phyloP scores from a whole-genome alignment of 1,139 yeast species.

The Saccharomyces hybrid region DNA sequence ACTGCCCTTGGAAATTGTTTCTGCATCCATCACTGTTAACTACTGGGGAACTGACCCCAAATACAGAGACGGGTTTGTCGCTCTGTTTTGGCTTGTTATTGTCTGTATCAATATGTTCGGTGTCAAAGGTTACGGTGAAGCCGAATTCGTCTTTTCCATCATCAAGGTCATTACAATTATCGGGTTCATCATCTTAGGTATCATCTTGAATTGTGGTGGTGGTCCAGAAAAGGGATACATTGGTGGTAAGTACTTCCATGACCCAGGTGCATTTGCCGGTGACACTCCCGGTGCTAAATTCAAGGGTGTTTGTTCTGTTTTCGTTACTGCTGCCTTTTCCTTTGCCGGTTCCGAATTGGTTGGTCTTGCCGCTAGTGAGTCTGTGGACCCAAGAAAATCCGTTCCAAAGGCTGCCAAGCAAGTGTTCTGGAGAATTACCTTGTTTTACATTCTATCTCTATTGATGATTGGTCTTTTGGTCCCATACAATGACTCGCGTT shows the following conservation, averaged over 20 bases:
- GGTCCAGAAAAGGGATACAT: slow-evolving; percentile 50
- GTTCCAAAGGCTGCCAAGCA: slow-evolving; percentile 70
- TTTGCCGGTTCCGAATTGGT: slow-evolving; percentile 63
- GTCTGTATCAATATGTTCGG: slow-evolving; percentile 58
- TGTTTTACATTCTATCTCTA: slow-evolving; percentile 48
- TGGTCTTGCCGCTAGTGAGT: slow-evolving; percentile 84
- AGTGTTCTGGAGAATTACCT: slow-evolving; percentile 62
- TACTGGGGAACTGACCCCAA: slow-evolving; percentile 42
- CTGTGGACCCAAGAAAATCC: slow-evolving; percentile 63
- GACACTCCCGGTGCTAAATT: slow-evolving; percentile 36
- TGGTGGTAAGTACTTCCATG: slow-evolving; percentile 56
- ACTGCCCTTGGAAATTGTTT: slow-evolving; percentile 64
- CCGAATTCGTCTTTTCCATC: slow-evolving; percentile 54
- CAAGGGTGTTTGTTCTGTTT: slow-evolving; percentile 45
- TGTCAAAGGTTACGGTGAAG: slow-evolving; percentile 56
- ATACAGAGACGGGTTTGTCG: slow-evolving; percentile 36
- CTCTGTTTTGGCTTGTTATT: slow-evolving; percentile 53
- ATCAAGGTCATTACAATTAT: slow-evolving; percentile 54
- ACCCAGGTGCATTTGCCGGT: slow-evolving; percentile 54
- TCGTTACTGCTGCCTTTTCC: slow-evolving; percentile 49
- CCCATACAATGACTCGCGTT: slow-evolving; percentile 35
- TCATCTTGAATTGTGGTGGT: slow-evolving; percentile 62
- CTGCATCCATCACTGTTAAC: slow-evolving; percentile 59
- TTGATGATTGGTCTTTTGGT: slow-evolving; percentile 41
- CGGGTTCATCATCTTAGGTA: slow-evolving; percentile 64